Percentiles rank a stretch among this genome's conserved stretches.
Evolutionary conservation across 2,329 filamentous ascomycete genomes (phyloP).

Genomic region (Verticillium longisporum): DNA sequence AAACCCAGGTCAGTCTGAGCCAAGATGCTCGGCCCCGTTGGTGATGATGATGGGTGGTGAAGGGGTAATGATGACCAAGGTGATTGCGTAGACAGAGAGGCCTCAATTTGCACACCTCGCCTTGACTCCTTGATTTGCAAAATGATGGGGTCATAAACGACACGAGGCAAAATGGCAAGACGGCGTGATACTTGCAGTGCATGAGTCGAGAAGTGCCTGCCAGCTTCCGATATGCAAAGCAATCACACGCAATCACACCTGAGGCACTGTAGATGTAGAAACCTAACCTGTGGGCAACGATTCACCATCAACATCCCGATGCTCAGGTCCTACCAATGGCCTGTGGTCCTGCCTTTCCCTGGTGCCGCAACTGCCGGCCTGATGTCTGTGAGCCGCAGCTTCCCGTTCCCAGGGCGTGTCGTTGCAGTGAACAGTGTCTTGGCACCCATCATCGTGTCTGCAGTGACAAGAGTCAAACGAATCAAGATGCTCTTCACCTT

Average conservation of each 20-base stretch:
- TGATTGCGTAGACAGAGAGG: no score
- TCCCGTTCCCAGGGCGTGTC: not conserved
- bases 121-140: no score
- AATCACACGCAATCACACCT: not conserved
- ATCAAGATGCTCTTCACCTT: not conserved
- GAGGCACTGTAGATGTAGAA: not conserved
- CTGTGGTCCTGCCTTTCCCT: not conserved
- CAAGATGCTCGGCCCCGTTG: no score
- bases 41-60: no score
- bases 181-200: no score
- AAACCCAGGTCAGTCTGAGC: no score
- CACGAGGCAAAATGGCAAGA: no score
- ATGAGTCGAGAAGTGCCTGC: no score
- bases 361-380: not conserved
- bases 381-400: not conserved
- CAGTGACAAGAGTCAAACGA: not conserved
- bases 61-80: no score
- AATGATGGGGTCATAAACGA: no score
- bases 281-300: not conserved
- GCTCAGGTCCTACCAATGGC: not conserved
- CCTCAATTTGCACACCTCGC: no score
- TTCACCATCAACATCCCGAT: not conserved
- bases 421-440: not conserved
- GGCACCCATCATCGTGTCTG: not conserved
- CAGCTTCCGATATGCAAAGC: no score